Evolutionary conservation across 164 flowering plant species (phyloP), one percentile per base, ranked within the genome.

Genomic region (Cinnamomum micranthum): DNA sequence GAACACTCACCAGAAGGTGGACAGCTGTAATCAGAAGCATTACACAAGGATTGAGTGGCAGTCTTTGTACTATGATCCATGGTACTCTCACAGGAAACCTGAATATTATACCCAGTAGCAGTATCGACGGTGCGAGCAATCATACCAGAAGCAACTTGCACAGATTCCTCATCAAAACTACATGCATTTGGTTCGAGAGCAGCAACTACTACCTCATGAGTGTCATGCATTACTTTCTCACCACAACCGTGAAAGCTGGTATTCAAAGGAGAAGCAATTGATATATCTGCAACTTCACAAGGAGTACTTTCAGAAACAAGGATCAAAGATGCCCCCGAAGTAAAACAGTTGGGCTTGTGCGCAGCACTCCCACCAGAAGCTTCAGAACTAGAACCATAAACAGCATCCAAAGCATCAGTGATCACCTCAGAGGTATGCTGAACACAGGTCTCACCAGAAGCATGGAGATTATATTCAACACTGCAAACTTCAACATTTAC

Each of bases 371-470:
- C 31, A 76, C 25, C 65, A 65, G 78, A 22, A 17, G 77, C 81
- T 35, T 70, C 68, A 74, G 62, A 51, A 64, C 15, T 64, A 67
- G 35, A 67, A 67, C 35, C 70, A 67, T 1, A 27, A 69, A 64
- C n/a, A 2, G 47, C 28, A 74, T 78, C 79, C 50, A 62, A 65
- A 50, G 81, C 70, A 76, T 74, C 23, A 31, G 33, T 23, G 47
- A 41, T 75, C 73, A 63, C 63, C 41, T 66, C 50, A 31, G 80
- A 69, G 50, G 28, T n/a, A 79, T 79, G 79, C 71, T 63, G 33
- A 64, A 59, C 28, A 67, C 27, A 60, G 71, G 68, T 52, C 74
- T 80, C 76, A 65, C 69, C 78, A 69, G 66, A 65, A 41, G 63
- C 78, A 65, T 62, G 33, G 47, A 70, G 20, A 27, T 81, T 79